Percentiles rank a stretch among this genome's conserved stretches.
These are phyloP conservation scores for Helotiales sp. DNA, from an alignment of 2,329 filamentous ascomycete species.

Conservation along the genomic window DNA sequence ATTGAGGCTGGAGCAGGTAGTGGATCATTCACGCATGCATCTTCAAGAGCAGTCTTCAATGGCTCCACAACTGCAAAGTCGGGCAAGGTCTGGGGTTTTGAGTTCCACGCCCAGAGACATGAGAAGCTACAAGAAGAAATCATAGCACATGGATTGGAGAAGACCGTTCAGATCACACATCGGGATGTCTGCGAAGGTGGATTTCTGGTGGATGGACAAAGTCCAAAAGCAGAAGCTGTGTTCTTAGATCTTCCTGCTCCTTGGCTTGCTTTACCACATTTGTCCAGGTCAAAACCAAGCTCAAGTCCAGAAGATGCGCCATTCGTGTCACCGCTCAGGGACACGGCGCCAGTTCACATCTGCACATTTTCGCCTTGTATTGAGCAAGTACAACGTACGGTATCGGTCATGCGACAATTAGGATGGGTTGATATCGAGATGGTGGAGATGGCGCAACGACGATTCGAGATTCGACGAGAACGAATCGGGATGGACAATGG, in stretches of 20 bases:
- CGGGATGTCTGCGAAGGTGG: conserved; percentile 80
- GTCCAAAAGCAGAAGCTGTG: conserved; percentile 69
- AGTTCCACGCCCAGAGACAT: conserved; percentile 77
- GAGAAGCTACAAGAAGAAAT: conserved; percentile 73
- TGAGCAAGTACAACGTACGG: conserved; percentile 89
- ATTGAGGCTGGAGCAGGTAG: conserved; percentile 85
- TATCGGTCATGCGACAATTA: conserved; percentile 76
- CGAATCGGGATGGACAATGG: conserved; percentile 70
- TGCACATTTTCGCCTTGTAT: conserved; percentile 98
- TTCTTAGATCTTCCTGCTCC: conserved; percentile 83
- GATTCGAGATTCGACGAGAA: conserved; percentile 82
- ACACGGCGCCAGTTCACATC: conserved; percentile 73
- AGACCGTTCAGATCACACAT: conserved; percentile 73
- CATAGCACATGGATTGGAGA: conserved; percentile 66
- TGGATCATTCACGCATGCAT: conserved; percentile 83
- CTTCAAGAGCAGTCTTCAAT: conserved; percentile 75
- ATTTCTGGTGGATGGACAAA: conserved; percentile 63
- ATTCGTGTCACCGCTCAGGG: conserved; percentile 70
- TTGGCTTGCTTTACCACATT: conserved; percentile 77
- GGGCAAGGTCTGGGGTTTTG: conserved; percentile 81
- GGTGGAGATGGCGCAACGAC: conserved; percentile 83
- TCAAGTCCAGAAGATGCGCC: conserved; percentile 30
- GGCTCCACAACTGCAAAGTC: conserved; percentile 61
- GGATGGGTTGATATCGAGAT: conserved; percentile 94
- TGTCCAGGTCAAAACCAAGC: conserved; percentile 59